Evolutionary conservation across 2,329 filamentous ascomycete species (phyloP), one percentile per base, ranked within the genome.

Genomic region (Aschersonia sp.): DNA sequence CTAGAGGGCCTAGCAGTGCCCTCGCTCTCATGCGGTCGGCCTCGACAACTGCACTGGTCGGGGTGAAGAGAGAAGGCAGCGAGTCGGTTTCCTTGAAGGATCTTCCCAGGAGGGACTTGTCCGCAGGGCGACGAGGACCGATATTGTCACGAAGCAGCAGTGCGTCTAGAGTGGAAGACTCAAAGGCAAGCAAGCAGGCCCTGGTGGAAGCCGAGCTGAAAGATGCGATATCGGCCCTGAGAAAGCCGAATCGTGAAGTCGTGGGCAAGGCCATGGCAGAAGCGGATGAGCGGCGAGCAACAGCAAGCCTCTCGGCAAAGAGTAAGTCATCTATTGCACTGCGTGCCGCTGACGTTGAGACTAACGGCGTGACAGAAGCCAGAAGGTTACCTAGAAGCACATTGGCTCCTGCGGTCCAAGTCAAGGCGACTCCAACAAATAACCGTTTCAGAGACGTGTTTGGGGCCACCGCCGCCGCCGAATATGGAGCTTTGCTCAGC

Each of bases 171-270:
- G 62, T 71, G 32, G 71, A 72, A 2, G 76, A 80, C 48, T 60
- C 67, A 1, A 85, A 77, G 61, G 70, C 76, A 33, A 78, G 69
- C 55, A 84, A 78, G 60, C 82, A 83, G 58, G 81, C 79, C 3
- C 64, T 75, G 29, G 72, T 87, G 2, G 79, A 87, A 44, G 77
- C 80, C 31, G 81, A 88, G 57, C 64, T 90, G 35, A 77, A 79
- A 54, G 77, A 86, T 50, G 86, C 86, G 7, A 89, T 92, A 45
- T 76, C 76, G 5, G 75, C 80, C 8, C 62, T 90, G 42, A 81
- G 84, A 60, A 87, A 81, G 62, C 86, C 86, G 1, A 88, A 90
- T 56, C 76, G 86, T 43, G 74, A 78, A 29, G 70, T 84, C 41
- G 83, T 81, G 10, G 79, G 79, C 33, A 81, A 79, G 55, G 74